Conservation (phyloP, 2,329 filamentous ascomycete genomes). For the Aspergillus sp. region DNA sequence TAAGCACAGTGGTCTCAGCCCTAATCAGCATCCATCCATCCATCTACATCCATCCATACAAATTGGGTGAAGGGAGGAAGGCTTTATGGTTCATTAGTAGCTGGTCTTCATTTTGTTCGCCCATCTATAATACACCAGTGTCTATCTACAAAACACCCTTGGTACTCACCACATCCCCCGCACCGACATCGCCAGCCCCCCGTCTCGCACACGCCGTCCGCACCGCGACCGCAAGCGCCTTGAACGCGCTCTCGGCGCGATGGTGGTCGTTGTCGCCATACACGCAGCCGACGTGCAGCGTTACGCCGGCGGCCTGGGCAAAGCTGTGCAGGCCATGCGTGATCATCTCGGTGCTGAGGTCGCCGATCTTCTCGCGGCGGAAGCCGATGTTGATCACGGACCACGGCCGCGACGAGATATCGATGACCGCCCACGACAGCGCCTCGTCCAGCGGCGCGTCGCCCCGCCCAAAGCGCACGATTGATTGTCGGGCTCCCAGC, state of each 20-base stretch:
- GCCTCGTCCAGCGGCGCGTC: slow-evolving; percentile 94
- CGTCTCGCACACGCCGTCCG: slow-evolving; percentile 63
- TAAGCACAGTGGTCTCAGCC: no score
- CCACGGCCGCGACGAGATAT: slow-evolving; percentile 87
- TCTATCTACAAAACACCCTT: slow-evolving; percentile 67
- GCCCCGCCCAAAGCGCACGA: slow-evolving; percentile 83
- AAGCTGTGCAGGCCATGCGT: slow-evolving; percentile 93
- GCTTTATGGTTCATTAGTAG: no score
- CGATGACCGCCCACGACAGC: slow-evolving; percentile 83
- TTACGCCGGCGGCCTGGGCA: slow-evolving; percentile 78
- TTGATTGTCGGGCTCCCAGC: slow-evolving; percentile 66
- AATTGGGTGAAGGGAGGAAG: no score
- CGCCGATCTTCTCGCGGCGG: slow-evolving; percentile 84
- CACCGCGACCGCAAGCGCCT: slow-evolving; percentile 83
- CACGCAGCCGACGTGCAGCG: slow-evolving; percentile 89
- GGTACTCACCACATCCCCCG: slow-evolving; percentile 89
- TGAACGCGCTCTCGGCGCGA: slow-evolving; percentile 91
- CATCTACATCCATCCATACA: no score
- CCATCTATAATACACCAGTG: not conserved
- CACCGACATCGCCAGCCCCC: slow-evolving; percentile 68
- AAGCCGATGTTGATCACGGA: slow-evolving; percentile 75
- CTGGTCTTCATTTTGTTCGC: slow-evolving; percentile 4
- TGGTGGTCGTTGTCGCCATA: slow-evolving; percentile 93
- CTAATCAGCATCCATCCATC: no score
- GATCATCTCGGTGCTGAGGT: slow-evolving; percentile 91